Evolutionary conservation across 148 eudicot genomes (phyloP), one percentile per base, ranked within the genome.

Genomic region (Hydrangea macrophylla): DNA sequence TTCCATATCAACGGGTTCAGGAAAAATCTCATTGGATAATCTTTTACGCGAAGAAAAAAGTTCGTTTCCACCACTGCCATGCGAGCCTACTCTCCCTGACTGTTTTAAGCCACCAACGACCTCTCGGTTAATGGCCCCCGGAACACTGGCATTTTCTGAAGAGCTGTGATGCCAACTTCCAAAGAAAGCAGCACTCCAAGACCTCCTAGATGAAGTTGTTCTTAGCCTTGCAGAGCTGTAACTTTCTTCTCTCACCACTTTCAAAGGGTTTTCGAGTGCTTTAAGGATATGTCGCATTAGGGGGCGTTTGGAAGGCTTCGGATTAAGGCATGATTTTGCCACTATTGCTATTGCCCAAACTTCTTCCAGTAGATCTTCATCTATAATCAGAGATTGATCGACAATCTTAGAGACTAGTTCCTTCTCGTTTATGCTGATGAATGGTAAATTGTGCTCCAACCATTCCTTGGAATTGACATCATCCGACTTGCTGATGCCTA

Each of bases 301-400:
- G 7, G 85, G 85, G 3, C 85, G 85, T 58, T 67, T 55, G 2
- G 80, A 61, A 35, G 82, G 50, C 67, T 63, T 79, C 48, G 80
- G 85, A 39, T 79, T 75, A 2, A 82, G 82, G 65, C 85, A 82
- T 6, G 82, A 72, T 40, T 76, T 79, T 22, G 82, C 85, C 31
- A 82, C 80, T n/a, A 79, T 66, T 18, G 85, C 82, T 50, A 78
- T 70, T 0, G 85, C 80, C 85, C 85, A 78, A 12, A 82, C 80
- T 27, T 78, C 85, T 39, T 82, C 82, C 3, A 82, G 64, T 32
- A 82, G 64, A 48, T 82, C 85, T n/a, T 82, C 85, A 11, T 82
- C 69, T 44, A 78, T 54, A 22, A 79, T 67, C 10, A 82, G 75
- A 23, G 85, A 69, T 57, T 60, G 78, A 39, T 78, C 82, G 1